Evolutionary conservation across 371 early-diverging fungal species (phyloP), one percentile per base, ranked within the genome.

Genomic region (Nematocida sp.): DNA sequence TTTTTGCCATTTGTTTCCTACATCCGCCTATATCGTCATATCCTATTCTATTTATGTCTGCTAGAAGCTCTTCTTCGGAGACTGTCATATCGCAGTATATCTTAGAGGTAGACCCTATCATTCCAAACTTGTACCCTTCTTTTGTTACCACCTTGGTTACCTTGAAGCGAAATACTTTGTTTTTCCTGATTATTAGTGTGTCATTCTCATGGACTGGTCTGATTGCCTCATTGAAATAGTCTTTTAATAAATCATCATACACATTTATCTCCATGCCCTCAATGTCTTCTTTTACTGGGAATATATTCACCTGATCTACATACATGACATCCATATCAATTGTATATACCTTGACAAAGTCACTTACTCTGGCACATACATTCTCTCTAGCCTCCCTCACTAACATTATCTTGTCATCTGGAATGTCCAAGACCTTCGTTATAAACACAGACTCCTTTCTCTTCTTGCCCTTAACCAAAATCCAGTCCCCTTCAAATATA

Each of bases 1-100:
- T 96, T 85, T 96, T 95, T 11, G 96, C 96, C 88, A 98, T 89
- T 83, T 98, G 96, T 82, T 91, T 93, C 79, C 96, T 90, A 82
- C 90, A 90, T 65, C 96, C 98, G 82, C 98, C 98, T 85, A 97
- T 90, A 82, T 95, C 95, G 81, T 98, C 99, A 83, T 96, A 98
- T 55, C 97, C 97, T 58, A 98, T 90, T 77, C 89, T 90, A 78
- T 88, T 89, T 52, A 92, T 86, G 76, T 89, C 92, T 76, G 94
- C 94, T 82, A 95, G 94, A 77, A 95, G 93, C 82, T 96, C 97
- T 65, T 95, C 91, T 85, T 92, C 92, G 83, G 93, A 89, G 11
- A 97, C 92, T 43, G 92, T 93, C 61, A 94, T 95, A 81, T 95
- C 95, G 79, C 89, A 91, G 85, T 91, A 90, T 81, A 97, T 94